Evolutionary conservation across 164 flowering plant genomes (phyloP).

Genomic region (Tetrastigma voinierianum): DNA sequence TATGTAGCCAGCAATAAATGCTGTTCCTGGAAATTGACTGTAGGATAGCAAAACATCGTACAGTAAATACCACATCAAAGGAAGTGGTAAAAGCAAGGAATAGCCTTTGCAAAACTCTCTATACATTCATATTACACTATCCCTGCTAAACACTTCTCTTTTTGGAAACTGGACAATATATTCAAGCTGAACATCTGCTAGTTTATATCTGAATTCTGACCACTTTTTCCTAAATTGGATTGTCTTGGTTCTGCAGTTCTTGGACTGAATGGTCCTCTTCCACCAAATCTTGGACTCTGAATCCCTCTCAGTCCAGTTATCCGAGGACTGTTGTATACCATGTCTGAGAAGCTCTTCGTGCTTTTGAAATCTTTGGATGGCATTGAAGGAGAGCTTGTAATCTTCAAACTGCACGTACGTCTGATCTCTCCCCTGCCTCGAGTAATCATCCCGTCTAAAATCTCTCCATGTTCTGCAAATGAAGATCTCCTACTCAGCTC

Average conservation of each 20-base stretch:
- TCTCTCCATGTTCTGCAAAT: constrained; percentile 38
- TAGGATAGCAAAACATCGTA: background rate
- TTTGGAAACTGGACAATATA: background rate
- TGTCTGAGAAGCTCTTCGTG: constrained; percentile 22
- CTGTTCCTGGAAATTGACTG: background rate
- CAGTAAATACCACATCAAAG: background rate
- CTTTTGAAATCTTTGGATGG: constrained; percentile 14
- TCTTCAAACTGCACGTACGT: constrained; percentile 28
- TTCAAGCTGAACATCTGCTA: background rate
- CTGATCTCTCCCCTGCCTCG: constrained; percentile 43
- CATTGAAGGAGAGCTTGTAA: constrained; percentile 18
- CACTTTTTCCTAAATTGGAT: constrained; percentile 32
- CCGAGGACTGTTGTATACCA: constrained; percentile 30
- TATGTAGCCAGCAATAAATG: background rate
- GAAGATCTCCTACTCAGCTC: constrained; percentile 24
- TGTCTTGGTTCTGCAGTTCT: constrained; percentile 21
- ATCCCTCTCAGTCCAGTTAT: constrained; percentile 29
- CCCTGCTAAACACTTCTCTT: background rate
- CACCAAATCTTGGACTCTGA: constrained; percentile 24
- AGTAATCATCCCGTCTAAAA: constrained; percentile 38
- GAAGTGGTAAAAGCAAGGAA: background rate
- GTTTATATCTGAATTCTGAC: constrained; percentile 3
- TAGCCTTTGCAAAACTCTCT: background rate
- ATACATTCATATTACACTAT: background rate
- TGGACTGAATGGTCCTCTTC: constrained; percentile 33